Base-by-base conservation (phyloP, 495 filamentous ascomycete species). In the Penicillium riverlandense region DNA sequence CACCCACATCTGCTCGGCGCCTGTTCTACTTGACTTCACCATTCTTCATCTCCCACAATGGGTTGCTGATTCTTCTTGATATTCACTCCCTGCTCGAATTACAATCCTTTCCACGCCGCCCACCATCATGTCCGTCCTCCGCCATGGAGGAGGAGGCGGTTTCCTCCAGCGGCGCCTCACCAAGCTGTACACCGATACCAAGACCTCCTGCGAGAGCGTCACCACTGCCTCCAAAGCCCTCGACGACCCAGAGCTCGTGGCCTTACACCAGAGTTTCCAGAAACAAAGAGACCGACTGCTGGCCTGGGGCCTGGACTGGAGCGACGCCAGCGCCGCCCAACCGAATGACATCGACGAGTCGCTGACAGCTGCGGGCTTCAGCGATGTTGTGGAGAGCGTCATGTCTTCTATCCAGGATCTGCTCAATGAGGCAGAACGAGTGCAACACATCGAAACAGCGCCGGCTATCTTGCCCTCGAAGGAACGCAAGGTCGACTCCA, bases 261-360 rank as follows among this genome's bases (percentile, higher is more conserved):
- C 69, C 14, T 60, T 83, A 16, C 73, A 83, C 44, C 70, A 70
- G 29, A 77, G 74, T 46, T 77, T 79, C 49, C 69, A 75, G 41
- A 80, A 71, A 29, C 74, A 78, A 44, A 67, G 74, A 35, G 75
- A 78, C 49, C 59, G 90, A 29, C 69, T 95, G 49, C 78, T 91
- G 37, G 83, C 83, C 33, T 96, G 90, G 90, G 90, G 88, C 2
- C 66, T 95, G 44, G 85, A 91, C 58, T 96, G 90, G 90, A 90
- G 80, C 40, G 88, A 92, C 53, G 75, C 74, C 34, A 79, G 71
- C 49, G 74, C 69, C 32, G 72, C 70, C 7, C 73, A 80, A 48
- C 79, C 84, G 50, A 88, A 86, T 50, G 77, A 81, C 59, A 95
- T 95, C 57, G 90, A 95, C 58, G 87, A 90, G 57, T 85, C 85